Percentiles rank a stretch among this genome's conserved stretches.
Conservation (phyloP, 2,329 filamentous ascomycete genomes). For the Lasiodiplodia sp. region DNA sequence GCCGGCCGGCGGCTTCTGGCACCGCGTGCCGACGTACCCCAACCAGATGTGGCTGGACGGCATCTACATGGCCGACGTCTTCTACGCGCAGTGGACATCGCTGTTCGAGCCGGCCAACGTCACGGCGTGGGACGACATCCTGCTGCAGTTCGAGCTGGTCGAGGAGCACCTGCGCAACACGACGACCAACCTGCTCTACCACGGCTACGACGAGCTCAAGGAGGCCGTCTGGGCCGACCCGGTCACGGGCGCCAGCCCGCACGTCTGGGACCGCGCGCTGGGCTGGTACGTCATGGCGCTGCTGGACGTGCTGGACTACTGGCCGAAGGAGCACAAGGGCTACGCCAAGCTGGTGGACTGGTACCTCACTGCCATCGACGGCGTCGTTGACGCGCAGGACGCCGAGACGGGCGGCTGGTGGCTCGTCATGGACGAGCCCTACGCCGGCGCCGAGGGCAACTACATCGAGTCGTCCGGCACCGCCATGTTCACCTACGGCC, state of each 20-base stretch:
- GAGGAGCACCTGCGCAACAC: conserved; percentile 45
- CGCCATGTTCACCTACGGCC: conserved; percentile 56
- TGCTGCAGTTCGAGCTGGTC: conserved; percentile 45
- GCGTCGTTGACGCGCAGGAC: conserved; percentile 15
- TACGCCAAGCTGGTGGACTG: conserved; percentile 49
- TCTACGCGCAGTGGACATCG: conserved; percentile 49
- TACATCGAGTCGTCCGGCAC: conserved; percentile 67
- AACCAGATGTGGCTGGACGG: conserved; percentile 59
- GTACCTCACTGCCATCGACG: conserved; percentile 42
- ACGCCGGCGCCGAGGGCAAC: conserved; percentile 57
- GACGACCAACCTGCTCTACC: conserved; percentile 43
- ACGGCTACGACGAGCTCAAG: conserved; percentile 47
- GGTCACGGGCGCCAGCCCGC: conserved; percentile 44
- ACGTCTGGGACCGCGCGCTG: conserved; percentile 48
- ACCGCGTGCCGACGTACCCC: conserved; percentile 37
- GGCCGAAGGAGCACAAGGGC: conserved; percentile 49
- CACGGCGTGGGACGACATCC: conserved; percentile 54
- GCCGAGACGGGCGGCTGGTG: conserved; percentile 61
- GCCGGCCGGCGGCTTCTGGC: conserved; percentile 62
- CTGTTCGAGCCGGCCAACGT: conserved; percentile 47
- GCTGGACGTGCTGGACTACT: conserved; percentile 58
- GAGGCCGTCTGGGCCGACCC: conserved; percentile 46
- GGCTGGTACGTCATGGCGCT: conserved; percentile 50
- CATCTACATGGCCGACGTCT: conserved; percentile 52
- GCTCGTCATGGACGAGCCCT: conserved; percentile 62